Evolutionary conservation across 2,329 filamentous ascomycete genomes (phyloP).

Genomic region (Blastomyces emzantsi): DNA sequence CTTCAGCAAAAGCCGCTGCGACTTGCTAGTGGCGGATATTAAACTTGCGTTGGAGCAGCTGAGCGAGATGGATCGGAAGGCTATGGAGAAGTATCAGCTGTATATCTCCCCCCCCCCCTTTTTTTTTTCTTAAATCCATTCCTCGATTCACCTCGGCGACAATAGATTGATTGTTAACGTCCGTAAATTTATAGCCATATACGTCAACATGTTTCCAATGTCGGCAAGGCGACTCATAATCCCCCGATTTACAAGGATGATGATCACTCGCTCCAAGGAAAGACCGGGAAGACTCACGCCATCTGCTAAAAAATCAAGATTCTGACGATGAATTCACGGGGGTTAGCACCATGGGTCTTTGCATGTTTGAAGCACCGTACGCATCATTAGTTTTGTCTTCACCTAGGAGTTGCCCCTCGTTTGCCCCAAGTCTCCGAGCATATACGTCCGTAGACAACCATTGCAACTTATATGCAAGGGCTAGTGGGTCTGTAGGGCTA

Average conservation of each 20-base stretch:
- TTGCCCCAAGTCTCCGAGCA: background rate
- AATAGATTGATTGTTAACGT: constrained; percentile 6
- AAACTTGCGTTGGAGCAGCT: constrained; percentile 65
- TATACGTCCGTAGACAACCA: background rate
- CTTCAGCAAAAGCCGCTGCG: constrained; percentile 73
- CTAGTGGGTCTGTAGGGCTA: background rate
- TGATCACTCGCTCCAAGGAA: constrained; percentile 78
- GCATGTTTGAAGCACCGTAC: background rate
- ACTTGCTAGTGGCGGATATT: constrained; percentile 68
- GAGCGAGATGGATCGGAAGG: constrained; percentile 62
- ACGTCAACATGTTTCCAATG: constrained; percentile 45
- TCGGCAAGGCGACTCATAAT: constrained; percentile 46
- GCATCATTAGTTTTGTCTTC: background rate
- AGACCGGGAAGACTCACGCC: constrained; percentile 82
- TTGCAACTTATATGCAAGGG: background rate
- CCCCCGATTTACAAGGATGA: constrained; percentile 55
- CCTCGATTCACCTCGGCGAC: background rate
- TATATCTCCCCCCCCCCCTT: constrained; percentile 35
- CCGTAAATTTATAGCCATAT: constrained; percentile 36
- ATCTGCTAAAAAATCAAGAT: constrained; percentile 53
- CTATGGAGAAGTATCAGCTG: constrained; percentile 59
- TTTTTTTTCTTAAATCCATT: background rate
- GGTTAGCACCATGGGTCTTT: background rate
- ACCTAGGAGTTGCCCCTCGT: background rate
- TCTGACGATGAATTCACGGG: background rate